A percentile compares a stretch with the other conserved stretches of the same genome.
These are phyloP conservation scores for Capronia coronata DNA, from an alignment of 2,329 filamentous ascomycete genomes.

Conservation along the genomic window DNA sequence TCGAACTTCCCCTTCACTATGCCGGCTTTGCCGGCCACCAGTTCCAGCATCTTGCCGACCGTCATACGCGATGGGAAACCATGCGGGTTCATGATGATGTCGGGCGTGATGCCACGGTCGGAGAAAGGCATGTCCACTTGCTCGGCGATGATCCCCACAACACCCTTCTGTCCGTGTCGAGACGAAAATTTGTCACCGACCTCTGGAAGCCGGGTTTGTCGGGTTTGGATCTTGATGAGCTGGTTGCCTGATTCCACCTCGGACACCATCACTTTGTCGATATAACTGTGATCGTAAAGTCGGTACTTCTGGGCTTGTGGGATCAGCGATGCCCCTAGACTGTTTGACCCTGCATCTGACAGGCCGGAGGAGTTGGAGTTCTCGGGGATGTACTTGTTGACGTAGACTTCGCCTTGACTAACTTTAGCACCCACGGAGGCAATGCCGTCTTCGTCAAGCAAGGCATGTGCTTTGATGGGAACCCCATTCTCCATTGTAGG, in stretches of 20 bases:
- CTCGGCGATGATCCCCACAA: conserved; percentile 91
- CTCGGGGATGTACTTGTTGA: conserved; percentile 80
- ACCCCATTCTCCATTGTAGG: conserved; percentile 48
- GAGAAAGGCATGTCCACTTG: conserved; percentile 97
- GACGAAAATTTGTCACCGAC: conserved; percentile 98
- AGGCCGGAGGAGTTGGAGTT: conserved; percentile 69
- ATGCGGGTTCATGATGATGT: conserved; percentile 99
- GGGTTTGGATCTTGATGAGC: conserved; percentile 86
- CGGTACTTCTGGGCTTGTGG: conserved; percentile 60
- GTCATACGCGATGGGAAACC: conserved; percentile 99
- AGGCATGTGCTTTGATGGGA: conserved; percentile 61
- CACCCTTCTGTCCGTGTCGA: conserved; percentile 95
- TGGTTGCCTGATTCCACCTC: conserved; percentile 79
- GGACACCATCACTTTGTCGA: conserved; percentile 94
- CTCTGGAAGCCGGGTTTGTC: conserved; percentile 92
- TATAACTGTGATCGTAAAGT: conserved; percentile 75
- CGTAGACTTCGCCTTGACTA: conserved; percentile 71
- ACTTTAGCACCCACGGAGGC: conserved; percentile 79
- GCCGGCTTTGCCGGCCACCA: conserved; percentile 88
- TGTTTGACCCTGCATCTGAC: conserved; percentile 52
- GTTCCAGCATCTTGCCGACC: conserved; percentile 93
- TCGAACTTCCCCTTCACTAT: conserved; percentile 77
- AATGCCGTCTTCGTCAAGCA: conserved; percentile 78
- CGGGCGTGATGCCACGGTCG: conserved; percentile 81
- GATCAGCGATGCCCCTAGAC: conserved; percentile 10